Conservation (phyloP, 805 yeast species). For the Teunomyces pallodes region DNA sequence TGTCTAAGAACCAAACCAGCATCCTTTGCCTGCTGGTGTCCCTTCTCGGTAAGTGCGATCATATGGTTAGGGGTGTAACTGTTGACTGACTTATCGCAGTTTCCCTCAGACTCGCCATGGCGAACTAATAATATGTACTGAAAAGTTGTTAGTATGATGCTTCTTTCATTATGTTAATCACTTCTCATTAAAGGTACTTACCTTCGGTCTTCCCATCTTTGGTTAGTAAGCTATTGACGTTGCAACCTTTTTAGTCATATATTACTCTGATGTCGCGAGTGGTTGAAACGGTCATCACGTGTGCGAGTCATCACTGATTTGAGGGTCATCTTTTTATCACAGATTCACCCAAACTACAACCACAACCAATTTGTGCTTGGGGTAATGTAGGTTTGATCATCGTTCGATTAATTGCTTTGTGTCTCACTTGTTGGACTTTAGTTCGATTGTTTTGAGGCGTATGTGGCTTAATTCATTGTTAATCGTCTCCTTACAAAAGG, state of each 20-base stretch:
- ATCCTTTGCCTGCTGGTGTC: slow-evolving; percentile 58
- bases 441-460: no score
- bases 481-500: neutral
- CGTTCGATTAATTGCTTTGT: neutral
- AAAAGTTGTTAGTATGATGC: neutral
- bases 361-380: neutral
- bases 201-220: slow-evolving; percentile 33
- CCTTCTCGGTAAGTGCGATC: slow-evolving; percentile 68
- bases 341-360: neutral
- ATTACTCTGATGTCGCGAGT: neutral
- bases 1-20: slow-evolving; percentile 57
- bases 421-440: no score
- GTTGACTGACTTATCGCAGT: slow-evolving; percentile 80
- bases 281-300: neutral
- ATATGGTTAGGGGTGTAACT: slow-evolving; percentile 75
- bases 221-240: slow-evolving; percentile 2
- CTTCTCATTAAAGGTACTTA: slow-evolving; percentile 14
- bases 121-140: slow-evolving; percentile 75
- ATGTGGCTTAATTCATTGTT: no score
- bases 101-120: slow-evolving; percentile 93
- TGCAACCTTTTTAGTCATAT: neutral
- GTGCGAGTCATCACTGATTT: neutral
- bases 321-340: neutral
- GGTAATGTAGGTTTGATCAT: neutral
- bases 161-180: no score